A percentile compares a stretch with the other conserved stretches of the same genome.
Evolutionary conservation across 2,329 filamentous ascomycete species (phyloP).

Genomic region (Pyrenophora graminea): DNA sequence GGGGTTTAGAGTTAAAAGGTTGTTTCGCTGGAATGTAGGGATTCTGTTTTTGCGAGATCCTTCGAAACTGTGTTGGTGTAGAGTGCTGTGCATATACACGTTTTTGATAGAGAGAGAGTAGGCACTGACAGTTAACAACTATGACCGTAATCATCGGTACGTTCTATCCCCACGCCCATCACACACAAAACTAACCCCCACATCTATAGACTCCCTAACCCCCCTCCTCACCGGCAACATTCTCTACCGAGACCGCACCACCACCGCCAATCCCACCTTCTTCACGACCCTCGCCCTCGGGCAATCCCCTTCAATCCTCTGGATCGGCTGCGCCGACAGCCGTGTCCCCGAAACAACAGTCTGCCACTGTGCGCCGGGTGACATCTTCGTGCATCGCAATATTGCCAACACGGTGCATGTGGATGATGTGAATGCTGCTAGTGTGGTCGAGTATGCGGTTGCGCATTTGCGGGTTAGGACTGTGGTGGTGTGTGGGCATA

Average conservation of each 20-base stretch:
- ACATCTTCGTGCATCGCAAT: constrained; percentile 89
- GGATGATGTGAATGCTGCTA: constrained; percentile 72
- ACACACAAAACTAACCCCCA: neutral
- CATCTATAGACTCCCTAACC: constrained; percentile 58
- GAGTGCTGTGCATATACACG: too few species aligned
- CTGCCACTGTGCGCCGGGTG: constrained; percentile 76
- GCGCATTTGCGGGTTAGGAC: constrained; percentile 68
- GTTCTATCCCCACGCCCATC: neutral
- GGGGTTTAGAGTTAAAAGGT: too few species aligned
- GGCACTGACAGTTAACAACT: too few species aligned
- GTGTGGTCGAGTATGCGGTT: constrained; percentile 81
- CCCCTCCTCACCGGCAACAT: constrained; percentile 70
- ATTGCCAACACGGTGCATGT: constrained; percentile 68
- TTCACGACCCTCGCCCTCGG: constrained; percentile 70
- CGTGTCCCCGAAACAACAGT: constrained; percentile 83
- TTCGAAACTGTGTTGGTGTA: too few species aligned
- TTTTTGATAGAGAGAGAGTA: too few species aligned
- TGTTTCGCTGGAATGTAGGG: too few species aligned
- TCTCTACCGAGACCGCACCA: constrained; percentile 69
- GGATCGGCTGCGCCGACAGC: constrained; percentile 86
- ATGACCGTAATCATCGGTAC: too few species aligned
- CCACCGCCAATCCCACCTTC: constrained; percentile 69
- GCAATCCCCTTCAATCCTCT: constrained; percentile 71
- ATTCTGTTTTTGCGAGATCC: too few species aligned
- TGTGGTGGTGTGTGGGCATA: constrained; percentile 66